Conservation (phyloP, 2,329 filamentous ascomycete species). For the Pestalotiopsis sp. region DNA sequence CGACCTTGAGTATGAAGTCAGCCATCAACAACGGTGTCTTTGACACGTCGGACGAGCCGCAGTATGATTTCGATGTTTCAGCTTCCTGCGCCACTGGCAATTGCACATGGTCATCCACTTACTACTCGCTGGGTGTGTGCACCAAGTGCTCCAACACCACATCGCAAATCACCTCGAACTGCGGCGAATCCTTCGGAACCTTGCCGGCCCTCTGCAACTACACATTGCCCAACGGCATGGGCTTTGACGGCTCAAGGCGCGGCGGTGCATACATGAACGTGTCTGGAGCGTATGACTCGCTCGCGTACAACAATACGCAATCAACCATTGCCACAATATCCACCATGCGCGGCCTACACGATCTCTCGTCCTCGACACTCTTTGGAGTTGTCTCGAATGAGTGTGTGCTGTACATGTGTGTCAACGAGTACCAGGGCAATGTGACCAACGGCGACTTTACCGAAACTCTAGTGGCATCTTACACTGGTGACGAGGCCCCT, state of each 20-base stretch:
- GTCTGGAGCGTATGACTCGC: background rate
- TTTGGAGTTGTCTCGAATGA: conserved; percentile 17
- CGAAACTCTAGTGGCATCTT: conserved; percentile 11
- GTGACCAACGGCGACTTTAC: conserved; percentile 15
- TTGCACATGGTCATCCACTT: conserved; percentile 17
- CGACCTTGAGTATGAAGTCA: conserved; percentile 17
- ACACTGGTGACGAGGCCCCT: conserved; percentile 3
- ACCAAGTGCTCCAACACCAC: conserved; percentile 19
- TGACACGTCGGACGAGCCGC: conserved; percentile 13
- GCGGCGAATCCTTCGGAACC: background rate
- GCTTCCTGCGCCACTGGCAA: conserved; percentile 15
- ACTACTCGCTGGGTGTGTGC: conserved; percentile 17
- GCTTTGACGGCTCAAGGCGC: background rate
- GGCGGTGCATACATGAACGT: conserved; percentile 15
- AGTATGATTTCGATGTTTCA: conserved; percentile 12
- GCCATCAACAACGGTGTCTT: conserved; percentile 17
- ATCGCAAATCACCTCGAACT: conserved; percentile 12
- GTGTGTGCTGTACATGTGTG: conserved; percentile 17
- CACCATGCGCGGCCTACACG: conserved; percentile 16
- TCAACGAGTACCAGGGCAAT: conserved; percentile 16
- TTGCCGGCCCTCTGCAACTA: conserved; percentile 10
- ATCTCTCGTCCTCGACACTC: conserved; percentile 3
- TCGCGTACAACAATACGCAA: conserved; percentile 16
- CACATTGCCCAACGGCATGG: conserved; percentile 14
- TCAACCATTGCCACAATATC: conserved; percentile 12